A percentile compares a stretch with the other conserved stretches of the same genome.
Evolutionary conservation across 2,329 filamentous ascomycete genomes (phyloP).

Genomic region (Thermomyces lanuginosus): DNA sequence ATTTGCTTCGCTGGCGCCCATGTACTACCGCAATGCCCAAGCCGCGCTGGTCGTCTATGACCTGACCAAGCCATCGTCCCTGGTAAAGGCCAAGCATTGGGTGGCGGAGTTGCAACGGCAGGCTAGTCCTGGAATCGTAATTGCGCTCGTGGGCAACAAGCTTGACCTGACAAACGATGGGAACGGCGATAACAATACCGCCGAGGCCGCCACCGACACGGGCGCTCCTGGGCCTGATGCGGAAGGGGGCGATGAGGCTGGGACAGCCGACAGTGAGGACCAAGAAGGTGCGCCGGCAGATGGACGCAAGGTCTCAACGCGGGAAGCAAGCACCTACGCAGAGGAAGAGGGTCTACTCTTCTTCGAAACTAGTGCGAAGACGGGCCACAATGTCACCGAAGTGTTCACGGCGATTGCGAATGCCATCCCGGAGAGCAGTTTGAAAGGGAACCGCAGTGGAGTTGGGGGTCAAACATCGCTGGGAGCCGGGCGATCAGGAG

Average conservation of each 20-base stretch:
- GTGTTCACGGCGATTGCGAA: conserved; percentile 98
- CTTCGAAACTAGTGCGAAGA: conserved; percentile 97
- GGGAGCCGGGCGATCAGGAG: conserved; percentile 34
- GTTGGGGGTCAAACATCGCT: conserved; percentile 40
- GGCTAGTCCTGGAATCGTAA: conserved; percentile 89
- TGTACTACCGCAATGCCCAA: conserved; percentile 99
- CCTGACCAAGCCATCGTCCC: conserved; percentile 85
- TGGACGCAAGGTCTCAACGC: conserved; percentile 75
- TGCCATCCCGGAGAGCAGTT: conserved; percentile 86
- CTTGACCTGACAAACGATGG: conserved; percentile 59
- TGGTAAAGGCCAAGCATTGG: conserved; percentile 97
- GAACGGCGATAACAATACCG: conserved; percentile 29
- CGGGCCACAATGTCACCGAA: conserved; percentile 80
- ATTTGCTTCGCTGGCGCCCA: conserved; percentile 87
- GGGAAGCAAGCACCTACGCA: conserved; percentile 81
- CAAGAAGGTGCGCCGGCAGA: conserved; percentile 50
- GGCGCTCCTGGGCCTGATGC: conserved; percentile 13
- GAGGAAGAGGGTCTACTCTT: conserved; percentile 89
- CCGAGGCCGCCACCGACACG: conserved; percentile 20
- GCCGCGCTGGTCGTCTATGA: conserved; percentile 97
- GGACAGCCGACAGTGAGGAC: conserved; percentile 29
- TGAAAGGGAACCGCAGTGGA: conserved; percentile 68
- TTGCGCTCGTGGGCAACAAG: conserved; percentile 94
- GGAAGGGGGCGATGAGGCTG: conserved; percentile 28
- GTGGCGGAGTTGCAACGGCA: conserved; percentile 93